Conservation (phyloP, 495 filamentous ascomycete genomes). For the Lichina pygmaea region DNA sequence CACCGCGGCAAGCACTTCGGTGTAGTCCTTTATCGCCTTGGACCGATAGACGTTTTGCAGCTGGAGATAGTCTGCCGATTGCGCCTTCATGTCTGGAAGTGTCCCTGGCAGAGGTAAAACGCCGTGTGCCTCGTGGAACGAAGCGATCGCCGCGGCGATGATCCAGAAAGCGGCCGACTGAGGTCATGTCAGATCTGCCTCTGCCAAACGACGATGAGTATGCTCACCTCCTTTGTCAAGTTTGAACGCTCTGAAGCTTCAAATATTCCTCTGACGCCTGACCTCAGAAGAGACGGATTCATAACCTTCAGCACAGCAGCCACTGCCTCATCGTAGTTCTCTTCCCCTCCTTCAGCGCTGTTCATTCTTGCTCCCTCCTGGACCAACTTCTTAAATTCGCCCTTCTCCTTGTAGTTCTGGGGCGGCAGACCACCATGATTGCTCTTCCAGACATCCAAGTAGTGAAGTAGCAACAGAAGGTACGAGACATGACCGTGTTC, state of each 20-base stretch:
- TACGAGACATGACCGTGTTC: slow-evolving; percentile 90
- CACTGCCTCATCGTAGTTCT: slow-evolving; percentile 89
- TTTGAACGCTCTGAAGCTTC: slow-evolving; percentile 29
- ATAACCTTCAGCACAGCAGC: slow-evolving; percentile 69
- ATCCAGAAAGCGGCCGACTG: slow-evolving; percentile 51
- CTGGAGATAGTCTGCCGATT: slow-evolving; percentile 71
- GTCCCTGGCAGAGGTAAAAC: slow-evolving; percentile 65
- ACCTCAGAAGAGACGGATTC: slow-evolving; percentile 33
- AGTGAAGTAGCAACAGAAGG: slow-evolving; percentile 58
- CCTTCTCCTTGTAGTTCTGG: slow-evolving; percentile 61
- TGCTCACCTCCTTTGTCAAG: slow-evolving; percentile 11
- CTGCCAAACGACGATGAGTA: neutral
- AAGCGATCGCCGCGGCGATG: slow-evolving; percentile 52
- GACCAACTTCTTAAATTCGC: slow-evolving; percentile 46
- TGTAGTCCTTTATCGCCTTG: slow-evolving; percentile 57
- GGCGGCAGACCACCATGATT: slow-evolving; percentile 43
- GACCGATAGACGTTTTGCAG: slow-evolving; percentile 85
- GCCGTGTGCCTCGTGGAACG: slow-evolving; percentile 43
- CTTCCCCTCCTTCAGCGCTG: slow-evolving; percentile 70
- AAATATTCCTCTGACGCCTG: slow-evolving; percentile 51
- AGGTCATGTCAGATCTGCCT: slow-evolving; percentile 7
- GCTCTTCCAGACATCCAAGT: slow-evolving; percentile 60
- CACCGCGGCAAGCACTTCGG: slow-evolving; percentile 48
- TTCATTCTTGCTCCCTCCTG: slow-evolving; percentile 35
- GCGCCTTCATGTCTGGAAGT: slow-evolving; percentile 93